A percentile compares a stretch with the other conserved stretches of the same genome.
Evolutionary conservation across 345 rosid genomes (phyloP).

Genomic region (Camelina sativa): DNA sequence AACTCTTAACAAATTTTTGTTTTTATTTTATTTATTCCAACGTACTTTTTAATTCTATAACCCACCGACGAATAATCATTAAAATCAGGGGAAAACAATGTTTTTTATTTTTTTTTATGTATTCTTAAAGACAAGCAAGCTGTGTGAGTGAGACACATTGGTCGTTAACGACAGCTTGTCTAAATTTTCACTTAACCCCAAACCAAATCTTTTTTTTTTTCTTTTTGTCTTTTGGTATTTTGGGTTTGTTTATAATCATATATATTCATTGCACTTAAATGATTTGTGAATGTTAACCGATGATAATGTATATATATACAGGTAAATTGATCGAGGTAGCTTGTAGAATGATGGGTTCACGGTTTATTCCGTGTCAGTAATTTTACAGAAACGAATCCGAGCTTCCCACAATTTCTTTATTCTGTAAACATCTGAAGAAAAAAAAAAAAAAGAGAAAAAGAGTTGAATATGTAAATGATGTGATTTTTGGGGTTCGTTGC

Average conservation of each 20-base stretch:
- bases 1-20: constrained; percentile 27
- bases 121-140: constrained; percentile 48
- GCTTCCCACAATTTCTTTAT: constrained; percentile 38
- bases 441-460: neutral
- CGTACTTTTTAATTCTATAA: neutral
- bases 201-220: constrained; percentile 23
- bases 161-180: constrained; percentile 44
- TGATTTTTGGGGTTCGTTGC: constrained; percentile 46
- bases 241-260: constrained; percentile 1
- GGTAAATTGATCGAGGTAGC: constrained; percentile 92
- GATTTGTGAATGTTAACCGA: constrained; percentile 4
- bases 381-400: constrained; percentile 14
- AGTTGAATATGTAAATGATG: constrained; percentile 45
- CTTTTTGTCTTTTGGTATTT: constrained; percentile 9
- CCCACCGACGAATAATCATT: constrained; percentile 45
- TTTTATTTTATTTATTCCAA: constrained; percentile 9
- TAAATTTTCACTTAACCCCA: constrained; percentile 36
- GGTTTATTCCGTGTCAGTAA: constrained; percentile 68
- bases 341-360: constrained; percentile 75
- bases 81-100: neutral
- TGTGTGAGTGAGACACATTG: constrained; percentile 61
- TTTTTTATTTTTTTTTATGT: neutral
- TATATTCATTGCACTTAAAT: constrained; percentile 11
- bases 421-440: constrained; percentile 42
- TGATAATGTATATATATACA: constrained; percentile 41